Evolutionary conservation across 2,329 filamentous ascomycete genomes (phyloP), one percentile per base, ranked within the genome.

Genomic region (Amesomyces nigricolor): DNA sequence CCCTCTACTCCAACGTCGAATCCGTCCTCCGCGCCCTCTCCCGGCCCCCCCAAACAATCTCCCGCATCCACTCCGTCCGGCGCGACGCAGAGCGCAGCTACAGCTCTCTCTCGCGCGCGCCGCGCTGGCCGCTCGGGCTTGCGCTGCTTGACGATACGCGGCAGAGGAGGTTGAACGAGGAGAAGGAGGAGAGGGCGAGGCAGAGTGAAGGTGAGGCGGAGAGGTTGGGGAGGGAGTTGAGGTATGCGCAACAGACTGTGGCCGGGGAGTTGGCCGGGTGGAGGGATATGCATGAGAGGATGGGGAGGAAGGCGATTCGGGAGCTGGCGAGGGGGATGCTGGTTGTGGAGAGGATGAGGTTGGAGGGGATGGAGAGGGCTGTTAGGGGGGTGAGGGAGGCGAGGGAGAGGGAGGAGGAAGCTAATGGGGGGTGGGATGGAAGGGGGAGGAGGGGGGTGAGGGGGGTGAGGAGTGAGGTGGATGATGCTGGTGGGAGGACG

Each of bases 231-330:
- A 83, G 83, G 50, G 94, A 99, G 71, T 75, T 99, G 53, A 77
- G 90, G 48, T 96, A 94, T 70, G 96, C 91, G 47, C 92, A 96
- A 72, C 89, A 95, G 70, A 90, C 92, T 13, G 92, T 97, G 22
- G 92, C 95, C 6, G 80, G 84, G 1, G 94, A 99, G 73, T 71
- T 99, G 54, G 94, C 94, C 0, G 91, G 89, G 14, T 99, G 94
- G 90, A 91, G 96, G 66, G 90, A 95, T 40, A 82, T 91, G 74
- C 85, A 95, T 66, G 89, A 90, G 62, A 83, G 81, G 65, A 83
- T 89, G 73, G 91, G 88, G 1, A 77, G 85, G 58, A 81, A 81
- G 56, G 88, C 89, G 29, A 81, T 96, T 58, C 82, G 79, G 61
- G 84, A 90, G 46, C 82, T 95, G 63, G 92, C 88, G 16, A 81